Evolutionary conservation across 441 rosid genomes (phyloP).

Genomic region (Manihot esculenta): DNA sequence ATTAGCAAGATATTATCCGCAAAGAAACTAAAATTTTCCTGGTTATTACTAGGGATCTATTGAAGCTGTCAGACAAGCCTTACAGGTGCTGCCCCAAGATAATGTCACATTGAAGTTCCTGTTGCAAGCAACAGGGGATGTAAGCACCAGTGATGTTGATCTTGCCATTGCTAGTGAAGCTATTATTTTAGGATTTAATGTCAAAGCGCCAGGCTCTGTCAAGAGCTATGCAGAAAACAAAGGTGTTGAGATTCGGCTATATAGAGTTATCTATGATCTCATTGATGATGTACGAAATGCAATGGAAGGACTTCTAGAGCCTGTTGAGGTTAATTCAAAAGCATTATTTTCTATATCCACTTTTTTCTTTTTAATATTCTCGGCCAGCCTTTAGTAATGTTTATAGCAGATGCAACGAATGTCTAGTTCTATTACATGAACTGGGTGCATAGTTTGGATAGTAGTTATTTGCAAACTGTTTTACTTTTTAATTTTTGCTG

Average conservation of each 20-base stretch:
- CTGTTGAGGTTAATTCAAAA: conserved; percentile 67
- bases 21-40: conserved; percentile 25
- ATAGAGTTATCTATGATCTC: conserved; percentile 90
- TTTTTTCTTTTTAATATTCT: background rate
- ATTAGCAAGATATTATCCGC: background rate
- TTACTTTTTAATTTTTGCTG: background rate
- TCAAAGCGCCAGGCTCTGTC: conserved; percentile 74
- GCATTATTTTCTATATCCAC: background rate
- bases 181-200: conserved; percentile 82
- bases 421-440: background rate
- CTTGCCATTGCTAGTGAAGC: conserved; percentile 92
- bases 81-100: conserved; percentile 86
- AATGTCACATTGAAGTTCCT: conserved; percentile 89
- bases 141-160: conserved; percentile 85
- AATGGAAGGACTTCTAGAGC: conserved; percentile 97
- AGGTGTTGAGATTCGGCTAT: conserved; percentile 94
- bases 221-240: conserved; percentile 77
- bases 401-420: background rate
- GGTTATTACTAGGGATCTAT: conserved; percentile 77
- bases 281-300: conserved; percentile 89
- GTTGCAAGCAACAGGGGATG: conserved; percentile 87
- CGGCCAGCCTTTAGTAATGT: background rate
- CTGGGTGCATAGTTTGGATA: background rate
- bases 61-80: conserved; percentile 91
- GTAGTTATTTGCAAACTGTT: background rate